Base-by-base conservation (phyloP, 345 rosid species). In the Arabidopsis suecica region DNA sequence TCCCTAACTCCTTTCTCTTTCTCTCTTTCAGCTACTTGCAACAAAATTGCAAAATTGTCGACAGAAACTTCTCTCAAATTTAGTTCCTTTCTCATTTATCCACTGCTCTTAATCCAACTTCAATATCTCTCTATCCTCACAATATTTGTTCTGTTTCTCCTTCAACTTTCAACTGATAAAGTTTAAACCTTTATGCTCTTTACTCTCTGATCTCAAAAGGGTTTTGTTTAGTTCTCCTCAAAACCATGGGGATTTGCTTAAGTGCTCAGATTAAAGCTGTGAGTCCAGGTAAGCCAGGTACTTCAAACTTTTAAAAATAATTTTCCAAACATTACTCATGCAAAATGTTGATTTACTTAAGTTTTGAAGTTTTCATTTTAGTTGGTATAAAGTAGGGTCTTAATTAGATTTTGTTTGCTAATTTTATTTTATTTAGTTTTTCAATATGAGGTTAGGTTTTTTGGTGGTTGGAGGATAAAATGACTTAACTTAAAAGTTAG, bases 251-350 rank as follows among this genome's bases (percentile, higher is more conserved):
- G 89, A 65, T 85, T 82, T 95, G 99, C 83, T 84, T 92, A 44
- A 89, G 97, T 75, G 87, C 97, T 73, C 86, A 81, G 81, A 86
- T 95, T 77, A 92, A 92, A 87, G 97, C 92, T 61, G 96, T 85
- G 82, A 88, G 92, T 81, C 89, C 90, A 71, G 76, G 47, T 62
- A 87, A 81, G 73, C 84, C 90, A 84, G 96, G 96, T 94, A 79
- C 63, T 60, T 45, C 13, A 7, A 40, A 30, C 50, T 53, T 61
- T 28, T 28, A 2, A 28, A 28, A 28, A 28, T 28, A 28, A 28
- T 28, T 28, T 14, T 34, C 33, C 16, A 38, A 54, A 13, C 54
- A 65, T 54, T 13, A 59, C 30, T 38, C 73, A 47, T 65, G 56
- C 61, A 37, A 54, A 58, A 37, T n/a, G 23, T 28, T 67, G 60